phyloP scores from a whole-genome alignment of 2,329 filamentous ascomycete species.

The Alternaria longipes region DNA sequence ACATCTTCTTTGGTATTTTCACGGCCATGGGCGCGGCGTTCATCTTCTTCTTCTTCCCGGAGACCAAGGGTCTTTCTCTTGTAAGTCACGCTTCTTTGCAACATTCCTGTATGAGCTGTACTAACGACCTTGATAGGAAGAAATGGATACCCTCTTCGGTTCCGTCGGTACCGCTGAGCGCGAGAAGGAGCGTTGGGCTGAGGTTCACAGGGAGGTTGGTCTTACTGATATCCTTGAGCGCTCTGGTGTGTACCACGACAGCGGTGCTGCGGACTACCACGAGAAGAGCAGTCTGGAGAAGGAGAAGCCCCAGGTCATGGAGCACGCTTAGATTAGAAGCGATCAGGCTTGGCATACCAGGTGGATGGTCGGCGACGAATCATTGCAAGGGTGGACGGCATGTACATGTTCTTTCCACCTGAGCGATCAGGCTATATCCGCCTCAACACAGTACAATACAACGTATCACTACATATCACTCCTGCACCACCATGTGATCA shows the following conservation, averaged over 20 bases:
- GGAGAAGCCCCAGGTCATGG: conserved; percentile 29
- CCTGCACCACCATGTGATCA: background rate
- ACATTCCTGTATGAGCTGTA: no score
- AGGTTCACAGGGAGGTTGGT: conserved; percentile 76
- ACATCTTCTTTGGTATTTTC: conserved; percentile 74
- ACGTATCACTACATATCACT: background rate
- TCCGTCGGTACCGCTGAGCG: conserved; percentile 71
- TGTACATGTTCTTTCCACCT: background rate
- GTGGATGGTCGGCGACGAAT: background rate
- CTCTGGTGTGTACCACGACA: conserved; percentile 23
- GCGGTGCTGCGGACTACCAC: background rate
- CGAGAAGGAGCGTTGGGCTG: conserved; percentile 74
- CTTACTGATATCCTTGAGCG: conserved; percentile 54
- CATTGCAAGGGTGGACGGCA: background rate
- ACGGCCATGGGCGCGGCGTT: conserved; percentile 69
- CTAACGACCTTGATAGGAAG: conserved; percentile 55
- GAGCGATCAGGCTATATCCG: background rate
- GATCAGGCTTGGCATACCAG: no score
- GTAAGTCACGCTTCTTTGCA: background rate
- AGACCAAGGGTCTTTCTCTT: conserved; percentile 63
- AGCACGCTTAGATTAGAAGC: background rate
- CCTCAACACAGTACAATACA: background rate
- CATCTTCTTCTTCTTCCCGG: conserved; percentile 62
- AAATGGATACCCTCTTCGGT: conserved; percentile 74
- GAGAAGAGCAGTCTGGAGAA: conserved; percentile 8